Percentiles rank a stretch among this genome's conserved stretches.
These are phyloP conservation scores for Acanthamoeba healyi DNA, from an alignment of 208 protist species.

Conservation along the genomic window DNA sequence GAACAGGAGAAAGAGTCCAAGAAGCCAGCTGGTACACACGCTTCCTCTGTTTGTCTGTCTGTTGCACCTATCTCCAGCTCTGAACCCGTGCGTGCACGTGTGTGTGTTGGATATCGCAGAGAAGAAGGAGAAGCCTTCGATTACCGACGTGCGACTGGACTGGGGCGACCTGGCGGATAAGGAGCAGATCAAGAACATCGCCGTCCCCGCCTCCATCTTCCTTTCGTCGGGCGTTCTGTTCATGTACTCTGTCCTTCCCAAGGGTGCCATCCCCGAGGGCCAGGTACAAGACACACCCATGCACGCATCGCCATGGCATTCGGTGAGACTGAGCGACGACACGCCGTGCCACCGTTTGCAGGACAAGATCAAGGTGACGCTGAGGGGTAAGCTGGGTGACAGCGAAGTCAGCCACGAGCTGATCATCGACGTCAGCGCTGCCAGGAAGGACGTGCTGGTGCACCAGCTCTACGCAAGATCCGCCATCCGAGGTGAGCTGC, in stretches of 20 bases:
- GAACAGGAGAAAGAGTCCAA: not conserved
- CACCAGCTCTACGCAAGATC: slow-evolving; percentile 37
- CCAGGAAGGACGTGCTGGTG: not conserved
- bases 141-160: slow-evolving; percentile 19
- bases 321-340: no score
- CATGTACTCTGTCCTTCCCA: not conserved
- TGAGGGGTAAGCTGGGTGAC: not conserved
- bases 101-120: not conserved
- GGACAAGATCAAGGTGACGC: slow-evolving; percentile 17
- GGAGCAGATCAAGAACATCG: slow-evolving; percentile 27
- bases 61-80: not conserved
- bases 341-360: no score
- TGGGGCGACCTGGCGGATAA: slow-evolving; percentile 1
- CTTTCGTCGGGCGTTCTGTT: not conserved
- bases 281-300: not conserved
- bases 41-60: no score
- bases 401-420: not conserved
- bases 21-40: not conserved
- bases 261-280: not conserved
- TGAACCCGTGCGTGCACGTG: not conserved
- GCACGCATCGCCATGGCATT: no score
- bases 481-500: not conserved
- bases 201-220: not conserved
- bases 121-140: not conserved
- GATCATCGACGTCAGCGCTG: not conserved